These are phyloP conservation scores for Sclerotinia glacialis DNA, from an alignment of 2,329 filamentous ascomycete genomes.

Conservation along the genomic window DNA sequence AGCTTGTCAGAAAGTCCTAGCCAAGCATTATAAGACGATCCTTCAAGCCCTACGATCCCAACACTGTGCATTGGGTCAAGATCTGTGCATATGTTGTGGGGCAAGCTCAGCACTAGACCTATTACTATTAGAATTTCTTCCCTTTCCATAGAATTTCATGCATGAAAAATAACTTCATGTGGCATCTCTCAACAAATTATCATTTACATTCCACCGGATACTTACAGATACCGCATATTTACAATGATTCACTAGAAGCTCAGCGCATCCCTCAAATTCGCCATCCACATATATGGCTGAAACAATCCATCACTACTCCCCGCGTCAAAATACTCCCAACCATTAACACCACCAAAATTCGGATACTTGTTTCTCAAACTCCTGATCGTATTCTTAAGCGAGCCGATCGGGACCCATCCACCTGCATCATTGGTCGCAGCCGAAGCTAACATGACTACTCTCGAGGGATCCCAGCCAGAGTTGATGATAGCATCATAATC, in stretches of 20 bases:
- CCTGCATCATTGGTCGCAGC: constrained; percentile 20
- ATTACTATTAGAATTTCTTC: not conserved
- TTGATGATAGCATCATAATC: constrained; percentile 22
- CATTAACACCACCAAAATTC: constrained; percentile 35
- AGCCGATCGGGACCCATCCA: constrained; percentile 20
- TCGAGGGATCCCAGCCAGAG: constrained; percentile 22
- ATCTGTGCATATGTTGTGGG: not conserved
- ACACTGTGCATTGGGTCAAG: not conserved
- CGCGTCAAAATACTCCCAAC: constrained; percentile 56
- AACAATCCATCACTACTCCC: constrained; percentile 52
- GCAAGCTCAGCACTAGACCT: not conserved
- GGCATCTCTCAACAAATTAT: not conserved
- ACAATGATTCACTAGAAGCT: not conserved
- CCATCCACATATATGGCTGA: constrained; percentile 34
- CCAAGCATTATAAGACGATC: not conserved
- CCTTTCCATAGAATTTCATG: not conserved
- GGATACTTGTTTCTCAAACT: constrained; percentile 22
- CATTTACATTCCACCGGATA: not conserved
- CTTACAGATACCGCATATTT: not conserved
- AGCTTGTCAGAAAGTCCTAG: not conserved
- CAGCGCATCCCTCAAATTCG: constrained; percentile 19
- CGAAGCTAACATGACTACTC: constrained; percentile 21
- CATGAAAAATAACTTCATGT: not conserved
- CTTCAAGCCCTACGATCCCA: not conserved
- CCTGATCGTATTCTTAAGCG: constrained; percentile 40